These are phyloP conservation scores for Berberis vulgaris DNA, from an alignment of 164 flowering plant species.

Conservation along the genomic window DNA sequence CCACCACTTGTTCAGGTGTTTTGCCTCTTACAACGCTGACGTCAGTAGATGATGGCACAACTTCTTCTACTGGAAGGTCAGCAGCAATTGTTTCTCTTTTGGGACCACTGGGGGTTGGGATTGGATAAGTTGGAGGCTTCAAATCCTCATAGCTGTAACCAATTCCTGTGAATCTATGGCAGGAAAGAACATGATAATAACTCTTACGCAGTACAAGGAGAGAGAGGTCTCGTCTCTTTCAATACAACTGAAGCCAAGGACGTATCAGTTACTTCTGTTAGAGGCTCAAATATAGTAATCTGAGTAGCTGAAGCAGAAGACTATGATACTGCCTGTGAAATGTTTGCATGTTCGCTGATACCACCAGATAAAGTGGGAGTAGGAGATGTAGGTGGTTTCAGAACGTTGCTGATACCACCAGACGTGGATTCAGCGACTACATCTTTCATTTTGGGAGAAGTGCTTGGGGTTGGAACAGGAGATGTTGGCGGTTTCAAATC, in stretches of 20 bases:
- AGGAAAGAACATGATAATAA: background rate
- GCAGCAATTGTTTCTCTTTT: slow-evolving; percentile 9
- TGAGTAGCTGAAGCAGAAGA: slow-evolving; percentile 8
- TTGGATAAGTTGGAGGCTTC: slow-evolving; percentile 17
- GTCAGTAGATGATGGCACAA: slow-evolving; percentile 13
- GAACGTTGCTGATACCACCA: too few species aligned
- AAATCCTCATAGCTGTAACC: slow-evolving; percentile 4
- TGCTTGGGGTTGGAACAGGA: background rate
- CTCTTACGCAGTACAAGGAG: slow-evolving; percentile 40
- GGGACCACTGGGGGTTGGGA: slow-evolving; percentile 31
- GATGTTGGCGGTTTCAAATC: slow-evolving; percentile 24
- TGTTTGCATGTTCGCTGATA: background rate
- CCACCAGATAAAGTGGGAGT: background rate
- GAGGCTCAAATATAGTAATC: slow-evolving; percentile 4
- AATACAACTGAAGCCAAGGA: slow-evolving; percentile 5
- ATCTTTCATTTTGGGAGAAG: background rate
- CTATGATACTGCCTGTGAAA: slow-evolving; percentile 7
- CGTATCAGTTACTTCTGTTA: slow-evolving; percentile 1
- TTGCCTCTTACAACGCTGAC: slow-evolving; percentile 16
- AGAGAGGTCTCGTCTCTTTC: slow-evolving; percentile 27
- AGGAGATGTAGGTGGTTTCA: too few species aligned
- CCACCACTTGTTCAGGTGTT: background rate
- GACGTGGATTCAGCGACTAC: too few species aligned
- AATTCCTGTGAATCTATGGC: background rate
- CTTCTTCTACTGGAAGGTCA: slow-evolving; percentile 9